These are phyloP conservation scores for Actinomucor elegans DNA, from an alignment of 371 early-diverging fungal species.

Conservation along the genomic window DNA sequence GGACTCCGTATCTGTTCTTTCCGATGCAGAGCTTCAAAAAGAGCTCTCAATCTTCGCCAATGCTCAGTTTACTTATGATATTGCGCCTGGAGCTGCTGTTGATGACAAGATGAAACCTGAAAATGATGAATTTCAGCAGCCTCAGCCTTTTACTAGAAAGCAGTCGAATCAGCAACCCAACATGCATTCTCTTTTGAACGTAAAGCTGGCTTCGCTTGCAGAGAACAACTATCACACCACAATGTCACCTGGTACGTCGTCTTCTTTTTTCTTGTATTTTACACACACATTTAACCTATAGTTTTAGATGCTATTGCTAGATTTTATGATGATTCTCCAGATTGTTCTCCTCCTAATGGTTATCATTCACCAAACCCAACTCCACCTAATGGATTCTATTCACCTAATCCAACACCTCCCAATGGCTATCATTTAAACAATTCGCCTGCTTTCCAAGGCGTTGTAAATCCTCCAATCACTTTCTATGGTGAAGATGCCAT, in stretches of 20 bases:
- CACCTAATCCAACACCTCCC: constrained; percentile 27
- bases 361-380: constrained; percentile 28
- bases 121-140: neutral
- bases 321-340: constrained; percentile 24
- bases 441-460: constrained; percentile 9
- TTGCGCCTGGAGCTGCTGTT: constrained; percentile 45
- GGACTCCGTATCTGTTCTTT: constrained; percentile 34
- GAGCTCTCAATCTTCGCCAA: constrained; percentile 50
- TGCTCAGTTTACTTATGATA: constrained; percentile 57
- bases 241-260: constrained; percentile 19
- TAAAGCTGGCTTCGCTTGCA: constrained; percentile 21
- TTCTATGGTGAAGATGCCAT: constrained; percentile 14
- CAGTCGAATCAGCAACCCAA: constrained; percentile 6
- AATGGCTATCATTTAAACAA: constrained; percentile 12
- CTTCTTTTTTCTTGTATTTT: neutral
- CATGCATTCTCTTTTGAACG: constrained; percentile 26
- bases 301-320: constrained; percentile 19
- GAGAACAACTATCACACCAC: constrained; percentile 19
- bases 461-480: constrained; percentile 23
- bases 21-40: constrained; percentile 36
- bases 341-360: constrained; percentile 26
- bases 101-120: constrained; percentile 20
- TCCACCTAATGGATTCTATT: constrained; percentile 22
- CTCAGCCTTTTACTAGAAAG: neutral
- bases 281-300: neutral